A percentile compares a stretch with the other conserved stretches of the same genome.
These are phyloP conservation scores for Tremella yokohamensis DNA, from an alignment of 768 basidiomycete genomes.

Conservation along the genomic window DNA sequence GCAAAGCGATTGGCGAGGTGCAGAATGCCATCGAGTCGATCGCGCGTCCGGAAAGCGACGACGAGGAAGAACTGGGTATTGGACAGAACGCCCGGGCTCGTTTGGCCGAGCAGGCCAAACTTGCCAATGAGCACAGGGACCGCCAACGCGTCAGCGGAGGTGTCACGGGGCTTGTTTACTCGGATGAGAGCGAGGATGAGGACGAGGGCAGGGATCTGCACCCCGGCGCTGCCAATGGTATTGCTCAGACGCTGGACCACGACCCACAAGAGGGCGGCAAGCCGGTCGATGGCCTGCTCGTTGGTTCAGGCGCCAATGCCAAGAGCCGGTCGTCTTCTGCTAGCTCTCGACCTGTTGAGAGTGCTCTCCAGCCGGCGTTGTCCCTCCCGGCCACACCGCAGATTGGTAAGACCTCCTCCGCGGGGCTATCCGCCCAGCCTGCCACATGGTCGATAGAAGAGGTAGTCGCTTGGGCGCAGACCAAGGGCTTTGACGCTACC, in stretches of 20 bases:
- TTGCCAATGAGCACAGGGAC: slow-evolving; percentile 49
- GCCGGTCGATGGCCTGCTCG: too few relatives aligned
- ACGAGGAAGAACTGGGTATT: slow-evolving; percentile 35
- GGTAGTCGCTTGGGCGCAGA: slow-evolving; percentile 81
- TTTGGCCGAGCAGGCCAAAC: slow-evolving; percentile 51
- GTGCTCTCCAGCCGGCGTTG: slow-evolving; percentile 24
- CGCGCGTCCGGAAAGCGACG: slow-evolving; percentile 55
- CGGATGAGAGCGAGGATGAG: slow-evolving; percentile 57
- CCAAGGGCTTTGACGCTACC: slow-evolving; percentile 76
- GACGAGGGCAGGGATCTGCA: slow-evolving; percentile 52
- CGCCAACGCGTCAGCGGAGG: slow-evolving; percentile 35
- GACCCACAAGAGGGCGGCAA: not conserved
- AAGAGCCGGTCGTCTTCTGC: too few relatives aligned
- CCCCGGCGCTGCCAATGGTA: not conserved
- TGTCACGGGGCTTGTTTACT: slow-evolving; percentile 49
- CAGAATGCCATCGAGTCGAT: slow-evolving; percentile 87
- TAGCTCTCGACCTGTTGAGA: too few relatives aligned
- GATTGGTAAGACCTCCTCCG: slow-evolving; percentile 4
- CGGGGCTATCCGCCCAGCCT: slow-evolving; percentile 13
- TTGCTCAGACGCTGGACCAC: not conserved
- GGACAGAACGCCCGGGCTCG: slow-evolving; percentile 46
- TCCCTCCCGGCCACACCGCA: slow-evolving; percentile 24
- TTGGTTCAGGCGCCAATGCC: too few relatives aligned
- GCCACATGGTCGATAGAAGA: slow-evolving; percentile 83
- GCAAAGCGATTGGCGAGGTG: slow-evolving; percentile 82